Evolutionary conservation across 345 rosid genomes (phyloP).

Genomic region (Brassica napus): Da-Ae NC_063441.1:22356501-22357000

Average conservation of each 20-base stretch:
- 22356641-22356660: background rate
- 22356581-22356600: background rate
- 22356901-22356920: constrained; percentile 31
- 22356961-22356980: background rate
- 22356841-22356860: background rate
- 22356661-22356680: constrained; percentile 9
- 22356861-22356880: constrained; percentile 33
- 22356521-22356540: background rate
- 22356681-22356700: constrained; percentile 13
- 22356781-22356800: constrained; percentile 21
- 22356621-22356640: background rate
- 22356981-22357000: constrained; percentile 15
- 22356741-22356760: constrained; percentile 6
- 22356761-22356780: constrained; percentile 18
- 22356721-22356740: constrained; percentile 22
- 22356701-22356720: constrained; percentile 20
- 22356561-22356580: background rate
- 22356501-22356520: background rate
- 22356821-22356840: constrained; percentile 5
- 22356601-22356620: background rate
- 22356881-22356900: constrained; percentile 31
- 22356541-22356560: background rate
- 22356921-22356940: constrained; percentile 11
- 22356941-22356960: constrained; percentile 18
- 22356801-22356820: constrained; percentile 24